These are phyloP conservation scores for Diutina sp. DNA, from an alignment of 1,139 yeast genomes.

Conservation along the genomic window DNA sequence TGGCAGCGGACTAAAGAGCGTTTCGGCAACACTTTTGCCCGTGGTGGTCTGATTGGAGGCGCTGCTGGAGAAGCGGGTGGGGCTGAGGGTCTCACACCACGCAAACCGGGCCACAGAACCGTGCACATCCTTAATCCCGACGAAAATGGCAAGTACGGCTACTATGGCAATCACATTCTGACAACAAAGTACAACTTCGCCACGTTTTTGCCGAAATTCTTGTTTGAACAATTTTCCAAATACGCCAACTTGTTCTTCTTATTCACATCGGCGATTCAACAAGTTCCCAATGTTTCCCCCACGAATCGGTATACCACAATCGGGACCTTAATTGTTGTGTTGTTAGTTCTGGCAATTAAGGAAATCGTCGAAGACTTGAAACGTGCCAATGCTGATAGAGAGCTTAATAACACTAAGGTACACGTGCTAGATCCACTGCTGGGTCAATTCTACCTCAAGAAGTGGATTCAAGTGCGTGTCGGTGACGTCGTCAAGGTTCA, in stretches of 20 bases:
- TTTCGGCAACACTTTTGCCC: slow-evolving; percentile 9
- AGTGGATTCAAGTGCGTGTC: slow-evolving; percentile 82
- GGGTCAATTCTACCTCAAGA: slow-evolving; percentile 50
- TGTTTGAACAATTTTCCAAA: slow-evolving; percentile 93
- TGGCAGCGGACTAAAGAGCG: slow-evolving; percentile 33
- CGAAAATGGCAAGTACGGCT: slow-evolving; percentile 44
- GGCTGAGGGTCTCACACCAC: slow-evolving; percentile 3
- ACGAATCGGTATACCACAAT: slow-evolving; percentile 93
- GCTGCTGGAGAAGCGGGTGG: slow-evolving; percentile 4
- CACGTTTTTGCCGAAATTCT: slow-evolving; percentile 86
- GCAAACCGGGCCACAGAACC: slow-evolving; percentile 40
- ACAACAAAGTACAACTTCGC: slow-evolving; percentile 95
- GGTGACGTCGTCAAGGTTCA: slow-evolving; percentile 83
- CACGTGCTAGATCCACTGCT: slow-evolving; percentile 49
- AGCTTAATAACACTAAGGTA: slow-evolving; percentile 68
- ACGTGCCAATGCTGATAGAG: slow-evolving; percentile 81
- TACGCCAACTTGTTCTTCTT: slow-evolving; percentile 92
- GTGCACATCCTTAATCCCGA: slow-evolving; percentile 53
- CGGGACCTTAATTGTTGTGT: slow-evolving; percentile 75
- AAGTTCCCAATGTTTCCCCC: slow-evolving; percentile 93
- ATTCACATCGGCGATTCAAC: slow-evolving; percentile 89
- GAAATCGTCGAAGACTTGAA: slow-evolving; percentile 86
- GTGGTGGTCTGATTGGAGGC: background rate
- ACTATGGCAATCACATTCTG: slow-evolving; percentile 75
- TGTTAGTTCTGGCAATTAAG: slow-evolving; percentile 82